Percentiles rank a stretch among this genome's conserved stretches.
Conservation (phyloP, 1,284 basidiomycete genomes). For the Cronartium quercuum region DNA sequence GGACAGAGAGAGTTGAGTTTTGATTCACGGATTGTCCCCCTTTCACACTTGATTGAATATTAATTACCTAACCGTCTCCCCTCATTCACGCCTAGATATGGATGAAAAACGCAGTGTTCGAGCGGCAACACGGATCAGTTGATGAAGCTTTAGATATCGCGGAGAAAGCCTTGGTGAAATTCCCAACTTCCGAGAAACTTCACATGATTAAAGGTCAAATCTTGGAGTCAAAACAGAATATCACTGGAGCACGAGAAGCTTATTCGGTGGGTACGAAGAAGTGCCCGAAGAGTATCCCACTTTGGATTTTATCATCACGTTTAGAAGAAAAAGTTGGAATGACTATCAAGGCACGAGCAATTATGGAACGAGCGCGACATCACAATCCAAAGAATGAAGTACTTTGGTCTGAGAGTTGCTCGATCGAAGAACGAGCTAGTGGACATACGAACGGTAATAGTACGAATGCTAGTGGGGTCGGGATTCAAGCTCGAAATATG, state of each 20-base stretch:
- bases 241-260: constrained; percentile 64
- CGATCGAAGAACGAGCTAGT: constrained; percentile 80
- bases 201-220: constrained; percentile 97
- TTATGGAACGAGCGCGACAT: constrained; percentile 82
- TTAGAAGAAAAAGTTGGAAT: constrained; percentile 81
- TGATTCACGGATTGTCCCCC: background rate
- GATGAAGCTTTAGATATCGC: constrained; percentile 69
- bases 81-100: constrained; percentile 62
- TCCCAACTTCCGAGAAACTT: constrained; percentile 79
- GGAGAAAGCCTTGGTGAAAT: constrained; percentile 67
- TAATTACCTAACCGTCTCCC: background rate
- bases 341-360: constrained; percentile 83
- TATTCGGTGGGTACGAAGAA: constrained; percentile 74
- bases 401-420: constrained; percentile 84
- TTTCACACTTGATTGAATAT: background rate
- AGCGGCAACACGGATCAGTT: constrained; percentile 73
- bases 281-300: constrained; percentile 69
- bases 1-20: constrained; percentile 68
- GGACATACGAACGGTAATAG: constrained; percentile 71
- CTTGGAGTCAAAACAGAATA: constrained; percentile 57
- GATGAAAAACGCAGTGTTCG: constrained; percentile 96
- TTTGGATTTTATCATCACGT: constrained; percentile 82
- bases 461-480: constrained; percentile 57
- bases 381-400: constrained; percentile 74
- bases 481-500: constrained; percentile 21